phyloP scores from a whole-genome alignment of 225 moss, liverwort and hornwort genomes.

The Marchantia polymorpha region DNA sequence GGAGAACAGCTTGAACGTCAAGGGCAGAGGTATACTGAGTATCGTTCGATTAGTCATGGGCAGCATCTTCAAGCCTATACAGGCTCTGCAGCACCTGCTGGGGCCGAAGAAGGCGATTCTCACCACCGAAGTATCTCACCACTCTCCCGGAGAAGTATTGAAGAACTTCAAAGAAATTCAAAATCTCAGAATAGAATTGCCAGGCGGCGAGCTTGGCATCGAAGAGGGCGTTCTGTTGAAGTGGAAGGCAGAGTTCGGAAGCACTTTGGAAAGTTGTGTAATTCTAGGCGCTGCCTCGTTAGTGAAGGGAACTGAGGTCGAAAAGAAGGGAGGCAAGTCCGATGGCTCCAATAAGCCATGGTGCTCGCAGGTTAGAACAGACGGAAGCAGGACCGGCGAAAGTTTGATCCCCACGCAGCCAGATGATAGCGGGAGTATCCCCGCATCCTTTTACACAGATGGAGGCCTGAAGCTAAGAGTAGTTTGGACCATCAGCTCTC shows the following conservation, averaged over 20 bases:
- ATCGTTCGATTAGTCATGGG: conserved; percentile 68
- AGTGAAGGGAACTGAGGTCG: conserved; percentile 55
- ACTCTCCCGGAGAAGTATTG: conserved; percentile 79
- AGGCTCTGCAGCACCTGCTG: conserved; percentile 67
- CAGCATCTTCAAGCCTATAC: conserved; percentile 75
- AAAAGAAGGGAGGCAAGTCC: conserved; percentile 44
- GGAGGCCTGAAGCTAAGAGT: conserved; percentile 82
- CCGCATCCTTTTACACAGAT: conserved; percentile 73
- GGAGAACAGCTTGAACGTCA: conserved; percentile 54
- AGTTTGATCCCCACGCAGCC: conserved; percentile 31
- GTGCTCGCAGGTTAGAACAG: conserved; percentile 49
- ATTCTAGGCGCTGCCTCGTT: conserved; percentile 75
- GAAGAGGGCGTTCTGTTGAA: conserved; percentile 78
- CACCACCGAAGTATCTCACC: conserved; percentile 70
- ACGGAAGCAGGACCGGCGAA: conserved; percentile 37
- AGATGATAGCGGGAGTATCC: conserved; percentile 81
- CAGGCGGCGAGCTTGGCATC: conserved; percentile 77
- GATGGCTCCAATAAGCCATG: conserved; percentile 47
- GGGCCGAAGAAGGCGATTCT: conserved; percentile 77
- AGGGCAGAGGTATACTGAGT: conserved; percentile 68
- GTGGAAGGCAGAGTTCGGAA: conserved; percentile 88
- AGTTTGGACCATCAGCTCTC: conserved; percentile 85
- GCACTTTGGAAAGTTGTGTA: conserved; percentile 79
- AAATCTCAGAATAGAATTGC: conserved; percentile 74
- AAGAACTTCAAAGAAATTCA: conserved; percentile 88